These are phyloP conservation scores for Capsella rubella DNA, from an alignment of 441 rosid species.

Conservation along the genomic window DNA sequence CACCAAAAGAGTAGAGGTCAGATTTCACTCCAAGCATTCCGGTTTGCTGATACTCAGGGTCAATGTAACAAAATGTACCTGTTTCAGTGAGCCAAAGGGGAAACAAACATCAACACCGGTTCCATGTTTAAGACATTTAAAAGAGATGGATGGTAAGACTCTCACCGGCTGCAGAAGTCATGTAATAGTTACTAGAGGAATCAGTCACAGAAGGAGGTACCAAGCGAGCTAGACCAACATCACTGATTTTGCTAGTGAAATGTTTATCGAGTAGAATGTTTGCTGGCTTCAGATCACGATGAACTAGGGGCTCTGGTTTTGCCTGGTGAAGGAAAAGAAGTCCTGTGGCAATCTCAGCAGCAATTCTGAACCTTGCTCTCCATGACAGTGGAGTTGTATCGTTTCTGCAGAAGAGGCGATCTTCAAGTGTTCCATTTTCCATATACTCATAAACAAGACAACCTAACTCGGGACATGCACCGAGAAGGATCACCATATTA, in stretches of 20 bases:
- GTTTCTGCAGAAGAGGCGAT: slow-evolving; percentile 66
- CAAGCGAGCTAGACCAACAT: slow-evolving; percentile 76
- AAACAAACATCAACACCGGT: slow-evolving; percentile 21
- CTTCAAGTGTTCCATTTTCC: slow-evolving; percentile 87
- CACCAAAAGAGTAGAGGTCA: slow-evolving; percentile 77
- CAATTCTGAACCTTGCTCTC: slow-evolving; percentile 70
- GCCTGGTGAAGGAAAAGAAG: slow-evolving; percentile 82
- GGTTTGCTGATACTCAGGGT: slow-evolving; percentile 88
- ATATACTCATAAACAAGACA: slow-evolving; percentile 83
- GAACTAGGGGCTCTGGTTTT: slow-evolving; percentile 82
- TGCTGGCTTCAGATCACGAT: slow-evolving; percentile 87
- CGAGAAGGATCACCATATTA: slow-evolving; percentile 79
- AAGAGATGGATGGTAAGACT: slow-evolving; percentile 13
- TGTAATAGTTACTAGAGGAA: slow-evolving; percentile 54
- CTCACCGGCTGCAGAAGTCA: slow-evolving; percentile 71
- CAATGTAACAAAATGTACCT: slow-evolving; percentile 89
- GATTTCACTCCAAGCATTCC: slow-evolving; percentile 85
- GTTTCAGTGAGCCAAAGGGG: not conserved
- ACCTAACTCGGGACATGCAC: slow-evolving; percentile 87
- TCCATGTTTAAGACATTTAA: slow-evolving; percentile 8
- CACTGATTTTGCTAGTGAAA: slow-evolving; percentile 66
- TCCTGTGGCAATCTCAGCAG: slow-evolving; percentile 71
- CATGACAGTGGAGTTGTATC: slow-evolving; percentile 69
- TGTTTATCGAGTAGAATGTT: slow-evolving; percentile 71
- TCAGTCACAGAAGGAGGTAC: slow-evolving; percentile 60